These are phyloP conservation scores for Chaetoceros tenuissimus DNA, from an alignment of 108 stramenopile genomes.

Conservation along the genomic window DNA sequence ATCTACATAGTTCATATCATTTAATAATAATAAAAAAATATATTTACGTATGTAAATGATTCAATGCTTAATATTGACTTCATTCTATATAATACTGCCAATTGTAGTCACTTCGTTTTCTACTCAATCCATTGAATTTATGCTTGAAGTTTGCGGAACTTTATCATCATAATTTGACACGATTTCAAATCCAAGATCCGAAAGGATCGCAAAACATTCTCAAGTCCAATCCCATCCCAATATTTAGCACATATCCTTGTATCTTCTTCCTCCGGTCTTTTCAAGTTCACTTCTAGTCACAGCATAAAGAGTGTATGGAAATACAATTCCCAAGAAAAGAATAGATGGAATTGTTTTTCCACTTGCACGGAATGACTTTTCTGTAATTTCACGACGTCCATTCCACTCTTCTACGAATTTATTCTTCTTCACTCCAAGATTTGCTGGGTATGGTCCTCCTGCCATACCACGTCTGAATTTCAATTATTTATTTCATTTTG, in stretches of 20 bases:
- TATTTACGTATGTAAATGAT: too few species aligned
- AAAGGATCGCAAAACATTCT: too few species aligned
- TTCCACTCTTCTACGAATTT: conserved; percentile 85
- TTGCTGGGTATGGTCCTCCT: conserved; percentile 58
- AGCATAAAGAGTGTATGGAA: conserved; percentile 53
- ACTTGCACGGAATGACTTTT: conserved; percentile 40
- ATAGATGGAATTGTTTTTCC: conserved; percentile 25
- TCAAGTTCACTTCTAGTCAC: conserved; percentile 52
- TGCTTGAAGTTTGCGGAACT: too few species aligned
- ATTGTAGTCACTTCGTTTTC: too few species aligned
- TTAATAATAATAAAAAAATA: too few species aligned
- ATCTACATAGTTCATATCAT: too few species aligned
- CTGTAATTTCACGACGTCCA: conserved; percentile 76
- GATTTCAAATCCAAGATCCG: too few species aligned
- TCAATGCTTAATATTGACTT: too few species aligned
- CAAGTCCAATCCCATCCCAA: neutral
- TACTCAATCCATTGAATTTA: too few species aligned
- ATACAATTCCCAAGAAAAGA: conserved; percentile 31
- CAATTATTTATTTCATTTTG: too few species aligned
- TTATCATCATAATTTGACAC: too few species aligned
- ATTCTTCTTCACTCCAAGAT: conserved; percentile 73
- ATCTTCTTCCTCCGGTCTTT: conserved; percentile 59
- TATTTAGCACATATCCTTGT: conserved; percentile 46
- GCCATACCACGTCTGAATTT: conserved; percentile 59
- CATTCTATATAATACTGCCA: too few species aligned